These are phyloP conservation scores for Cladophialophora immunda DNA, from an alignment of 2,329 filamentous ascomycete species.

Conservation along the genomic window DNA sequence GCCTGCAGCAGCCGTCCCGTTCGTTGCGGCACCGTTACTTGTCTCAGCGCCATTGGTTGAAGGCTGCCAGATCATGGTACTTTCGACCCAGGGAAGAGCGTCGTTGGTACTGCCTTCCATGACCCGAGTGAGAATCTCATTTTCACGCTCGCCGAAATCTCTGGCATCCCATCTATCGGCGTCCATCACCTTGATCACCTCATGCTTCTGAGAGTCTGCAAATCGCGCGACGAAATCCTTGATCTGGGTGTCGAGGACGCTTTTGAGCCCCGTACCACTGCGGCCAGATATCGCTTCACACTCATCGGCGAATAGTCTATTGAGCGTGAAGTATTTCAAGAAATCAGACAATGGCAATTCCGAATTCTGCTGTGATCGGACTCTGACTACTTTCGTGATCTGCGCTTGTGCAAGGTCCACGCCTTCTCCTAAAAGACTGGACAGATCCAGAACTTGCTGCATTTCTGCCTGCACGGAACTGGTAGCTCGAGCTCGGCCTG, in stretches of 20 bases:
- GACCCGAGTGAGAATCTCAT: slow-evolving; percentile 61
- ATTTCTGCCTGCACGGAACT: slow-evolving; percentile 63
- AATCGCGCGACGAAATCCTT: slow-evolving; percentile 68
- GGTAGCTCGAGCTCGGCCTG: slow-evolving; percentile 34
- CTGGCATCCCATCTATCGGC: slow-evolving; percentile 71
- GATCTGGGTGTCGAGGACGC: slow-evolving; percentile 69
- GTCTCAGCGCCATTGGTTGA: slow-evolving; percentile 41
- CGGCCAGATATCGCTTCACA: slow-evolving; percentile 72
- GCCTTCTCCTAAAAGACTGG: slow-evolving; percentile 70
- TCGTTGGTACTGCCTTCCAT: slow-evolving; percentile 67
- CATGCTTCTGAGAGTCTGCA: slow-evolving; percentile 65
- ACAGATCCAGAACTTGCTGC: slow-evolving; percentile 71
- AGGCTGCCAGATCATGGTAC: slow-evolving; percentile 59
- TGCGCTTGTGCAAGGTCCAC: slow-evolving; percentile 72
- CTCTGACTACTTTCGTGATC: slow-evolving; percentile 70
- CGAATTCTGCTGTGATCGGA: slow-evolving; percentile 68
- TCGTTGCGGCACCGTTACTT: slow-evolving; percentile 27
- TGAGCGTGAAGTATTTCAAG: slow-evolving; percentile 69
- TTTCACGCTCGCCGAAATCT: slow-evolving; percentile 66
- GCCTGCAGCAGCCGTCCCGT: slow-evolving; percentile 39
- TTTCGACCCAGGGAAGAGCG: slow-evolving; percentile 62
- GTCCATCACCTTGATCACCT: slow-evolving; percentile 66
- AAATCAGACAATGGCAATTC: slow-evolving; percentile 65
- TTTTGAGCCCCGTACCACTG: slow-evolving; percentile 67
- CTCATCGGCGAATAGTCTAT: slow-evolving; percentile 71